Base-by-base conservation (phyloP, 345 rosid genomes). In the Ceriops decandra region DNA sequence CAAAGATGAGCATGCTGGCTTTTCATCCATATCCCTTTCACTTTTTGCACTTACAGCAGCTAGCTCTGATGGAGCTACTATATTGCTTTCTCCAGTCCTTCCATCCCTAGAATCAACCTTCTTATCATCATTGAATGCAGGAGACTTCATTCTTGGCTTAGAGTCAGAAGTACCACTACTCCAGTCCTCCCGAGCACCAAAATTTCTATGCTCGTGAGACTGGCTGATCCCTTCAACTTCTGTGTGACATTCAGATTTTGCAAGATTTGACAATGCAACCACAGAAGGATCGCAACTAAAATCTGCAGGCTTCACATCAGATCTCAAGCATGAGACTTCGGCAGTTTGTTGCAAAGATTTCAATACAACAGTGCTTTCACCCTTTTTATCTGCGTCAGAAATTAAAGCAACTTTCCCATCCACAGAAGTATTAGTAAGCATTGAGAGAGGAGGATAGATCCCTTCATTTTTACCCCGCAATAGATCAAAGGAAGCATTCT, bases 401-500 rank as follows among this genome's bases (percentile, higher is more conserved):
- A 9, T 26, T 56, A 24, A 56, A 22, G 59, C 4, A 24, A 56
- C 59, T 56, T 56, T 56, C 10, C 59, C 28, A 21, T 56, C 59
- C 17, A 10, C 59, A 56, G 6, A 56, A 56, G 28, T 27, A 56
- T 7, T 10, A 21, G 59, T 56, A 21, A 56, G 30, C 28, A 56
- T 10, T 24, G 24, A 27, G 3, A 21, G 28, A 0, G 30, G 16
- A 21, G 30, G 27, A 56, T 56, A 13, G 10, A 5, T 15, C 28
- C 24, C 28, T 21, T 56, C 59, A 22, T 56, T 56, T 27, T 56
- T 56, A 22, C 28, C 30, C 59, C 1, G 16, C 30, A 24, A 56
- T 24, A 27, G 22, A 24, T 24, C 30, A 26, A 56, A 30, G 24
- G 30, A 22, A 22, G 85, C 79, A 79, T 68, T 15, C 49, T 42